These are phyloP conservation scores for Helenozyma baotianmanensis DNA, from an alignment of 805 yeast species.

Conservation along the genomic window DNA sequence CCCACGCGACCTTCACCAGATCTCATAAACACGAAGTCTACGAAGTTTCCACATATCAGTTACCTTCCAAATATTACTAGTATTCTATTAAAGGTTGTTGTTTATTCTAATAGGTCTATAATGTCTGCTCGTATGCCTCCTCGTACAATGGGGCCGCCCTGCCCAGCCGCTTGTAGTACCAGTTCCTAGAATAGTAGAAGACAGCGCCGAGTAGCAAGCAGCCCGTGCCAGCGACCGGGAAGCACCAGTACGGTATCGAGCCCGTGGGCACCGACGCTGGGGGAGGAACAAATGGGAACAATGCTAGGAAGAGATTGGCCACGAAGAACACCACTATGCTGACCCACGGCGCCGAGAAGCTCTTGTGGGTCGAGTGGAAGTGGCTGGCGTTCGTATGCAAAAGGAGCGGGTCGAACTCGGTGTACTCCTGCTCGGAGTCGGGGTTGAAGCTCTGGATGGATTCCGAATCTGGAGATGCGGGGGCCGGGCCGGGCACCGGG, in stretches of 20 bases:
- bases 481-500: not conserved
- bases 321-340: constrained; percentile 35
- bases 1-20: too few species aligned
- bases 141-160: constrained; percentile 14
- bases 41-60: too few species aligned
- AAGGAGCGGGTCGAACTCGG: constrained; percentile 15
- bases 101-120: too few species aligned
- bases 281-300: constrained; percentile 56
- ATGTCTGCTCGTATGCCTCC: constrained; percentile 2
- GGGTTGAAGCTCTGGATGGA: constrained; percentile 4
- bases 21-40: too few species aligned
- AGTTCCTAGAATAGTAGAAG: constrained; percentile 14
- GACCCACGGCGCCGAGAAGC: constrained; percentile 26
- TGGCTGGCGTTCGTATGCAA: constrained; percentile 1
- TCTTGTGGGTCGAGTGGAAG: constrained; percentile 1
- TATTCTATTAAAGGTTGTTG: too few species aligned
- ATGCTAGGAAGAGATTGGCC: constrained; percentile 47
- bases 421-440: constrained; percentile 11
- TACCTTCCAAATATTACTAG: too few species aligned
- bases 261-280: constrained; percentile 27
- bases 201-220: constrained; percentile 41
- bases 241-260: constrained; percentile 52
- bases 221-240: constrained; percentile 50
- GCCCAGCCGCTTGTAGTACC: constrained; percentile 6
- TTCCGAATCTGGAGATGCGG: not conserved